phyloP scores from a whole-genome alignment of 805 yeast species.

The Cyberlindnera lachancei region DNA sequence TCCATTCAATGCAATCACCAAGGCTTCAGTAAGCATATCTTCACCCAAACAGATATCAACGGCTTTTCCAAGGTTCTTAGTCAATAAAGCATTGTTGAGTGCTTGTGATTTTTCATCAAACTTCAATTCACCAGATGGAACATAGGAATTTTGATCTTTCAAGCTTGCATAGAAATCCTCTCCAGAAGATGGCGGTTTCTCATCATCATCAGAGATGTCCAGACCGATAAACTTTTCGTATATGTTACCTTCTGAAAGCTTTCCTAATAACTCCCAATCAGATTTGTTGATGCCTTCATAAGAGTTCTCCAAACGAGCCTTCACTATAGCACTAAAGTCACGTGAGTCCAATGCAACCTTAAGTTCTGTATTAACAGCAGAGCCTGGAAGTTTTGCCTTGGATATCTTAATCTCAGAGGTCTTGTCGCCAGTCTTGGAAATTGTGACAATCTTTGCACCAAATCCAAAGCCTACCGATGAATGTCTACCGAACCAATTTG shows the following conservation, averaged over 20 bases:
- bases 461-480: slow-evolving; percentile 79
- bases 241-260: slow-evolving; percentile 41
- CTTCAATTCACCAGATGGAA: slow-evolving; percentile 51
- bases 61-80: slow-evolving; percentile 60
- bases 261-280: slow-evolving; percentile 62
- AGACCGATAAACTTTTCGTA: slow-evolving; percentile 37
- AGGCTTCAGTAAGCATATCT: slow-evolving; percentile 67
- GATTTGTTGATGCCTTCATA: slow-evolving; percentile 34
- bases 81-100: slow-evolving; percentile 45
- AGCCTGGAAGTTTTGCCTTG: slow-evolving; percentile 30
- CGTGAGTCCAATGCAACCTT: slow-evolving; percentile 49
- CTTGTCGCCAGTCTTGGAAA: slow-evolving; percentile 33
- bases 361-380: slow-evolving; percentile 34
- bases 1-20: slow-evolving; percentile 69
- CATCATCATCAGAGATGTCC: slow-evolving; percentile 26
- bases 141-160: slow-evolving; percentile 22
- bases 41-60: slow-evolving; percentile 57
- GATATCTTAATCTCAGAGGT: slow-evolving; percentile 36
- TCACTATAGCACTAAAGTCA: slow-evolving; percentile 48
- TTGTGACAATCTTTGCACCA: slow-evolving; percentile 79
- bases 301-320: slow-evolving; percentile 38
- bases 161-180: slow-evolving; percentile 32
- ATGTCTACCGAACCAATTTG: slow-evolving; percentile 78
- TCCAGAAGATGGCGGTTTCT: slow-evolving; percentile 20
- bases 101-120: slow-evolving; percentile 34